These are phyloP conservation scores for Lentinula detonsa DNA, from an alignment of 768 basidiomycete species.

Conservation along the genomic window DNA sequence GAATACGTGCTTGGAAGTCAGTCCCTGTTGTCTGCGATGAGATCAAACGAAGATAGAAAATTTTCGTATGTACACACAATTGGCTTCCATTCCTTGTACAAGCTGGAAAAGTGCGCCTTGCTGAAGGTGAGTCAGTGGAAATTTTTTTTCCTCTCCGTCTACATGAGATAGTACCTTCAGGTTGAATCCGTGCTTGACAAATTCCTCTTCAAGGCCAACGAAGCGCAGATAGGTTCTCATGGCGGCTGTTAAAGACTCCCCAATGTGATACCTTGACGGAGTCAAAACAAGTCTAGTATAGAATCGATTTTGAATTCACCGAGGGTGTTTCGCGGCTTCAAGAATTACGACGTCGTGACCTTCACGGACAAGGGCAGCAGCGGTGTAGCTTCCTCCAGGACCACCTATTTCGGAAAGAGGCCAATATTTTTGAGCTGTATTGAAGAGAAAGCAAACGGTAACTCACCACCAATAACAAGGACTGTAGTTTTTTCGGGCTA, in stretches of 20 bases:
- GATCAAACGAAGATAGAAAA: background rate
- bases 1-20: constrained; percentile 49
- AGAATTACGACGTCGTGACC: constrained; percentile 21
- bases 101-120: constrained; percentile 57
- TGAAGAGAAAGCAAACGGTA: background rate
- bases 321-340: constrained; percentile 19
- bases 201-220: constrained; percentile 49
- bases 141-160: background rate
- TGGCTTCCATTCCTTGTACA: constrained; percentile 58
- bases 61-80: constrained; percentile 14
- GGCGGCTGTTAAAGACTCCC: constrained; percentile 57
- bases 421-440: too few relatives aligned
- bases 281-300: background rate
- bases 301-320: background rate
- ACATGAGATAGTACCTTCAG: constrained; percentile 32
- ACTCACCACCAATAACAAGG: constrained; percentile 32
- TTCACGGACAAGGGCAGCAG: constrained; percentile 21
- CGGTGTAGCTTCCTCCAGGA: constrained; percentile 22
- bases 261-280: constrained; percentile 45
- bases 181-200: constrained; percentile 43
- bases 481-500: constrained; percentile 15
- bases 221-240: constrained; percentile 53
- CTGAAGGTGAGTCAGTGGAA: constrained; percentile 24
- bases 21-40: constrained; percentile 34
- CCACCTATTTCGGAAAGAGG: constrained; percentile 12